phyloP scores from a whole-genome alignment of 2,329 filamentous ascomycete genomes.

The Fusarium setosum region DNA sequence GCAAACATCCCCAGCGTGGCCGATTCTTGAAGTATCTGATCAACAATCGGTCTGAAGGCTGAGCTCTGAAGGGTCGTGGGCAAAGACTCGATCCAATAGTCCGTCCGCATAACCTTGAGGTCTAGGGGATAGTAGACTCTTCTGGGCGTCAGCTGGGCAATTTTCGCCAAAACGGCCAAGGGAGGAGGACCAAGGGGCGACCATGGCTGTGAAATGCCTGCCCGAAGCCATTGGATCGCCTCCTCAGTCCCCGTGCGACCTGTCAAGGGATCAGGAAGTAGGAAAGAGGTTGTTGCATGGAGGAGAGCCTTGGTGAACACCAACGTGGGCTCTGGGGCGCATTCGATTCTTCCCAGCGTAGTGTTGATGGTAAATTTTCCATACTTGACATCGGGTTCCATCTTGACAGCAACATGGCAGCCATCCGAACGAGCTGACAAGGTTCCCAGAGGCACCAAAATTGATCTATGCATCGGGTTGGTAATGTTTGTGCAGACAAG shows the following conservation, averaged over 20 bases:
- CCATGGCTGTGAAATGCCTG: conserved; percentile 64
- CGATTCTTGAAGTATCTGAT: conserved; percentile 46
- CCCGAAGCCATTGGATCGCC: conserved; percentile 60
- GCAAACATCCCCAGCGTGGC: conserved; percentile 38
- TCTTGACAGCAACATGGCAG: conserved; percentile 42
- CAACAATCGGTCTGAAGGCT: conserved; percentile 46
- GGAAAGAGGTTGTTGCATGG: conserved; percentile 70
- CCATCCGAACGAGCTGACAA: conserved; percentile 18
- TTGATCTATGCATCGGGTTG: conserved; percentile 56
- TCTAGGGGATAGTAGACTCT: conserved; percentile 51
- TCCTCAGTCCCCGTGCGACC: conserved; percentile 71
- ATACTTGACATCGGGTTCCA: conserved; percentile 51
- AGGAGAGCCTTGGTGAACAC: conserved; percentile 67
- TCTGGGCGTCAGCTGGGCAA: conserved; percentile 43
- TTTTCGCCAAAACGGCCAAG: conserved; percentile 8
- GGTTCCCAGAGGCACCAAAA: conserved; percentile 65
- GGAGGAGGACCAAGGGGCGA: conserved; percentile 40
- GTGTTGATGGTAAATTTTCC: conserved; percentile 64
- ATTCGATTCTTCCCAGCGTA: conserved; percentile 65
- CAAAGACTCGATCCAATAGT: conserved; percentile 44
- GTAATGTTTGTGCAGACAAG: conserved; percentile 64
- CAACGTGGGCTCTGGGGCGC: conserved; percentile 64
- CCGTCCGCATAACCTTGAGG: conserved; percentile 48
- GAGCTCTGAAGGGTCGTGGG: conserved; percentile 50
- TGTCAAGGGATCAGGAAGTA: conserved; percentile 68